These are phyloP conservation scores for Clonostachys chloroleuca DNA, from an alignment of 2,329 filamentous ascomycete genomes.

Conservation along the genomic window DNA sequence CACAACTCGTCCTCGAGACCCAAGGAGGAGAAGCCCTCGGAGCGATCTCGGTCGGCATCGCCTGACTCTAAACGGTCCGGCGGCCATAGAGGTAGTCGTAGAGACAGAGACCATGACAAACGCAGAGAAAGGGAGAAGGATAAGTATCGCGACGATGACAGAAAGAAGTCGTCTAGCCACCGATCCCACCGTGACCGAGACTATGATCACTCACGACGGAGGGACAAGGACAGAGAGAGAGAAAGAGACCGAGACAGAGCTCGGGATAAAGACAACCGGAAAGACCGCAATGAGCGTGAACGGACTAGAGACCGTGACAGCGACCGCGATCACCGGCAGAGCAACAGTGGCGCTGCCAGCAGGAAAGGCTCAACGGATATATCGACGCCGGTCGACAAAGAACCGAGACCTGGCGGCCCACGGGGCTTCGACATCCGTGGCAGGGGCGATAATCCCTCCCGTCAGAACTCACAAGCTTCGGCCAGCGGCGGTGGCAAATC, in stretches of 20 bases:
- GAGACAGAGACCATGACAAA: constrained; percentile 31
- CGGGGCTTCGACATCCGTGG: constrained; percentile 33
- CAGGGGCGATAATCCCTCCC: constrained; percentile 3
- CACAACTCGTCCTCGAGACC: constrained; percentile 15
- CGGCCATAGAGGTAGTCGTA: constrained; percentile 55
- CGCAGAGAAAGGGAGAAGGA: constrained; percentile 27
- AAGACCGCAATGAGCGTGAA: constrained; percentile 30
- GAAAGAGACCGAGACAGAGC: constrained; percentile 20
- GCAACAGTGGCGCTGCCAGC: constrained; percentile 24
- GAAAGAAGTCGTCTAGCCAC: constrained; percentile 28
- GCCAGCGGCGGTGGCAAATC: not conserved
- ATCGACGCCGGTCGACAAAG: constrained; percentile 1
- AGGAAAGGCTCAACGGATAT: constrained; percentile 16
- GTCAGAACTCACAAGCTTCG: constrained; percentile 2
- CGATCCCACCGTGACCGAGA: constrained; percentile 38
- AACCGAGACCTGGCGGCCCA: constrained; percentile 34
- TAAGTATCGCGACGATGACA: constrained; percentile 36
- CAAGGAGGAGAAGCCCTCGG: constrained; percentile 36
- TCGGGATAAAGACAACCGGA: constrained; percentile 20
- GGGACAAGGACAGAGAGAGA: constrained; percentile 27
- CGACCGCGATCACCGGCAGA: constrained; percentile 9
- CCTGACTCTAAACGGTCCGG: constrained; percentile 51
- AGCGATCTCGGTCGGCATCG: constrained; percentile 62
- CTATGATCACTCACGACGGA: constrained; percentile 22
- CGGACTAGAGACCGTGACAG: constrained; percentile 21